A percentile compares a stretch with the other conserved stretches of the same genome.
phyloP scores from a whole-genome alignment of 441 rosid genomes.

The Pelargonium citronellum region DNA sequence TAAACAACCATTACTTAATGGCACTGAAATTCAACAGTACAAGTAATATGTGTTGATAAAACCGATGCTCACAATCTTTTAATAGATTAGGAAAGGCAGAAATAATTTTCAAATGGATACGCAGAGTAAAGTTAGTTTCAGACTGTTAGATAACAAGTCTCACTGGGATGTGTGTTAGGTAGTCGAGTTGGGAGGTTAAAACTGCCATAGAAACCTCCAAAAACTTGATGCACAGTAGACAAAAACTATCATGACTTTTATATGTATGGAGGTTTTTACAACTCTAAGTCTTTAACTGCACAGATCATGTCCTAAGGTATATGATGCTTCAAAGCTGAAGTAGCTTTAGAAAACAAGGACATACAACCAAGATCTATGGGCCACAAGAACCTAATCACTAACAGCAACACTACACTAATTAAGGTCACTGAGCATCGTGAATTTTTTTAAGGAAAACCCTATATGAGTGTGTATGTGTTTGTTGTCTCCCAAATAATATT shows the following conservation, averaged over 20 bases:
- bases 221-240: background rate
- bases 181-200: too few relatives aligned
- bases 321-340: background rate
- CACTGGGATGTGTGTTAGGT: background rate
- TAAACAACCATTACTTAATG: background rate
- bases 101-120: background rate
- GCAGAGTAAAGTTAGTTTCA: background rate
- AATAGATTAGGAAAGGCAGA: background rate
- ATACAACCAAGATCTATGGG: too few relatives aligned
- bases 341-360: background rate
- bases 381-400: too few relatives aligned
- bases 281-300: background rate
- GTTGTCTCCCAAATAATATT: too few relatives aligned
- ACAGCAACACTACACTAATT: too few relatives aligned
- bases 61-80: background rate
- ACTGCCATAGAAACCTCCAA: background rate
- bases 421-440: too few relatives aligned
- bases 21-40: background rate
- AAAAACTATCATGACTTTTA: background rate
- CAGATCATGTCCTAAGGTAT: background rate
- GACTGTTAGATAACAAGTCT: background rate
- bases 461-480: too few relatives aligned
- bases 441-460: too few relatives aligned
- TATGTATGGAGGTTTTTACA: background rate
- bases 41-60: background rate